Evolutionary conservation across 176 grass and related monocot genomes (phyloP), one percentile per base, ranked within the genome.

Genomic region (Zea mays): DNA sequence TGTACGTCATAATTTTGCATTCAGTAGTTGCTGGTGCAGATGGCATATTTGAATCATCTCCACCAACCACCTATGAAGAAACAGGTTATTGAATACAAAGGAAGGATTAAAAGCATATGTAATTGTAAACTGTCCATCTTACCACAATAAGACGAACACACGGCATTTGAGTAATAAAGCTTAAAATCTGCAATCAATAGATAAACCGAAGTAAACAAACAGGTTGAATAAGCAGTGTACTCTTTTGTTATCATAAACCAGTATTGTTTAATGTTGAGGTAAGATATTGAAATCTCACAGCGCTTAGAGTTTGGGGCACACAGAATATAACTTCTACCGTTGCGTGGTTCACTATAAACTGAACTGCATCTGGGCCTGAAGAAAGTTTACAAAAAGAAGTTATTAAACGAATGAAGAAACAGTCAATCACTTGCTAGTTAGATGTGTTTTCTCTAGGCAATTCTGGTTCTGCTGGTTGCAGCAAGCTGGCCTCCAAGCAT

Each of bases 301-400:
- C 74, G 74, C 54, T 86, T 84, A 97, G 83, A 52, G 95, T 94
- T 88, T 97, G 91, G 70, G 91, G 89, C 45, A 94, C 87, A 79
- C 95, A 97, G 77, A 97, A 97, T 81, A 97, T 92, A 90, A 67
- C 89, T 84, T 92, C 85, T 71, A 94, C 73, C 77, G 84, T 59
- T 82, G 91, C 89, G 94, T 97, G 91, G 74, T 97, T 94, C 46
- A 97, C 91, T 74, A 94, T 90, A 83, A 88, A 97, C 70, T 92
- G 90, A 79, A 97, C 89, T 72, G 94, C 94, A 88, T 97, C 94
- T 74, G 94, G 91, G 81, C 94, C 94, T 97, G 85, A 44, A 84
- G 43, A 84, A 93, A 65, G 65, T 73, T 65, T 64, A 47, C 36
- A 14, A 40, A 65, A 61, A 72, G 67, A 12, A 3, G 37, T 88